These are phyloP conservation scores for Aeschynomene evenia DNA, from an alignment of 306 rosid species.

Conservation along the genomic window DNA sequence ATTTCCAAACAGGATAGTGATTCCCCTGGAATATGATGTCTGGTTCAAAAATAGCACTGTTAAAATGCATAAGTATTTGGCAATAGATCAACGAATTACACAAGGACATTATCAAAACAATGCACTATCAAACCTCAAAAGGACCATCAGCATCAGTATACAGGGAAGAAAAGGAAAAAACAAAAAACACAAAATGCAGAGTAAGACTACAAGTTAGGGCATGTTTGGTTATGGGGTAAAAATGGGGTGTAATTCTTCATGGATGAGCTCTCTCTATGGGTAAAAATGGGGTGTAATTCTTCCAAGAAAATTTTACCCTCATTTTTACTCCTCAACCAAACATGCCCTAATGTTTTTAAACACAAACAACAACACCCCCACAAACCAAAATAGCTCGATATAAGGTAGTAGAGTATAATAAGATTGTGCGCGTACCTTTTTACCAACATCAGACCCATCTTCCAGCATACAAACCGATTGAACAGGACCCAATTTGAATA, in stretches of 20 bases:
- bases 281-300: no score
- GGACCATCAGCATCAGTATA: not conserved
- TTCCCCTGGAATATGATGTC: conserved; percentile 64
- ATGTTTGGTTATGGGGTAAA: no score
- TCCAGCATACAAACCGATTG: conserved; percentile 68
- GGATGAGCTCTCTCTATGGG: no score
- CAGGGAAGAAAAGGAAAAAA: not conserved
- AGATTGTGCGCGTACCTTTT: conserved; percentile 48
- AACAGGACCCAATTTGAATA: conserved; percentile 64
- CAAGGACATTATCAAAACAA: not conserved
- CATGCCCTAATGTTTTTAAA: not conserved
- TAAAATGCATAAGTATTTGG: conserved; percentile 20
- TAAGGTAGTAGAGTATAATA: no score
- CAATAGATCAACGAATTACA: conserved; percentile 9
- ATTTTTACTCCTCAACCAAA: no score
- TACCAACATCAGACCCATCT: conserved; percentile 37
- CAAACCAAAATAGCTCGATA: no score
- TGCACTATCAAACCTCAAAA: not conserved
- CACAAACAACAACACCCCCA: not conserved
- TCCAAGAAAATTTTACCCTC: no score
- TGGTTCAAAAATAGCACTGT: conserved; percentile 47
- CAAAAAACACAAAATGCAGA: not conserved
- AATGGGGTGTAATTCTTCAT: no score
- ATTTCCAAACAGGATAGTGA: conserved; percentile 59
- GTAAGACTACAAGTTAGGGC: not conserved